These are phyloP conservation scores for Pueraria montana DNA, from an alignment of 306 rosid species.

Conservation along the genomic window DNA sequence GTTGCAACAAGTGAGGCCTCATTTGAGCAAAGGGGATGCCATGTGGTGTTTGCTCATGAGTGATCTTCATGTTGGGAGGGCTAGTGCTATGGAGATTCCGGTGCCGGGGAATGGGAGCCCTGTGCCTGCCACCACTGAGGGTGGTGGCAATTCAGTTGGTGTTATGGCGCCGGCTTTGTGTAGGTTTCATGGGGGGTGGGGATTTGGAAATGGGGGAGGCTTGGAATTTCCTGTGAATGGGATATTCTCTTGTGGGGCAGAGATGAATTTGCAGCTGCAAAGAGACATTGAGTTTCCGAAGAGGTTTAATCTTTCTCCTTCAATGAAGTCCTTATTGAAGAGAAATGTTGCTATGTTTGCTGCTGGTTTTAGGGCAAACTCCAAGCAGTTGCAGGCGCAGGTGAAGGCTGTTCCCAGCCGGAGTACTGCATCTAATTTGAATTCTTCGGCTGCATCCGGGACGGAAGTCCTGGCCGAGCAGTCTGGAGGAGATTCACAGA, in stretches of 20 bases:
- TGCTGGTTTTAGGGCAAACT: slow-evolving; percentile 93
- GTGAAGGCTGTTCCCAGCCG: slow-evolving; percentile 47
- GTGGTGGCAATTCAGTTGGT: slow-evolving; percentile 59
- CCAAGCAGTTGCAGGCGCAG: slow-evolving; percentile 65
- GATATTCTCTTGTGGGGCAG: slow-evolving; percentile 66
- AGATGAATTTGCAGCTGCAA: slow-evolving; percentile 65
- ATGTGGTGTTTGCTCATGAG: slow-evolving; percentile 98
- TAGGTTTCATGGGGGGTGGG: slow-evolving; percentile 95
- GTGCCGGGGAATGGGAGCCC: slow-evolving; percentile 52
- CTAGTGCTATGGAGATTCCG: slow-evolving; percentile 82
- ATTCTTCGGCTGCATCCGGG: slow-evolving; percentile 57
- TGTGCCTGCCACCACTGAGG: slow-evolving; percentile 51
- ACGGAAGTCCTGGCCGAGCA: slow-evolving; percentile 56
- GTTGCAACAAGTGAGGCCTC: slow-evolving; percentile 84
- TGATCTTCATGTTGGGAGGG: slow-evolving; percentile 93
- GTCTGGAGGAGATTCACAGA: slow-evolving; percentile 57
- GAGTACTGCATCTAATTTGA: slow-evolving; percentile 50
- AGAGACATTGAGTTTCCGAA: slow-evolving; percentile 90
- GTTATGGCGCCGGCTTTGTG: slow-evolving; percentile 70
- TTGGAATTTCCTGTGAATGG: slow-evolving; percentile 70
- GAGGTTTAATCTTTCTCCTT: slow-evolving; percentile 92
- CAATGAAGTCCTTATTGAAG: slow-evolving; percentile 82
- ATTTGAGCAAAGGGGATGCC: slow-evolving; percentile 92
- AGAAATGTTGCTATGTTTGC: slow-evolving; percentile 93
- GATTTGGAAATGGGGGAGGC: slow-evolving; percentile 80